phyloP scores from a whole-genome alignment of 2,329 filamentous ascomycete species.

The Colletotrichum spinosum region DNA sequence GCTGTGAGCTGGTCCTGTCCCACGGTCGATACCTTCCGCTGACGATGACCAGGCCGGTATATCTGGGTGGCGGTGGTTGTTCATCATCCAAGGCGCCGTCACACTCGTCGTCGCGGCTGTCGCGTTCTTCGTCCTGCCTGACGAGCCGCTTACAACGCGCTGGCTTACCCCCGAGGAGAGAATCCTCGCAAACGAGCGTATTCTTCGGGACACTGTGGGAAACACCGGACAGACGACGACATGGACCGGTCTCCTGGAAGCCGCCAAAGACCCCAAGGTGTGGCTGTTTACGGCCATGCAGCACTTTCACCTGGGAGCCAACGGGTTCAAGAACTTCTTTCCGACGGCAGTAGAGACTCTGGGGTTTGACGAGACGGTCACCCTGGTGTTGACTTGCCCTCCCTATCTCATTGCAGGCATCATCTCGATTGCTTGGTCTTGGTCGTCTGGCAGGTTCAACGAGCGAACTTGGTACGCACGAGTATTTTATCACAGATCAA shows the following conservation, averaged over 20 bases:
- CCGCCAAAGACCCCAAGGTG: constrained; percentile 54
- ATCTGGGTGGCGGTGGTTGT: constrained; percentile 83
- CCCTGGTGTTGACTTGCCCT: constrained; percentile 56
- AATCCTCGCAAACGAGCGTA: constrained; percentile 54
- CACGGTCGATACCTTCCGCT: too few species aligned
- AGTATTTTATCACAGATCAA: not conserved
- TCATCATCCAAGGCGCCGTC: constrained; percentile 76
- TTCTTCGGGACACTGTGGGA: constrained; percentile 45
- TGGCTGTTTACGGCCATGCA: constrained; percentile 61
- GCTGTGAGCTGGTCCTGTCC: constrained; percentile 38
- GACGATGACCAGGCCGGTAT: constrained; percentile 12
- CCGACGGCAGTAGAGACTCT: constrained; percentile 46
- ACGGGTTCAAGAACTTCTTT: constrained; percentile 47
- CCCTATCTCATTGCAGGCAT: constrained; percentile 55
- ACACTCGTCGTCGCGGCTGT: constrained; percentile 36
- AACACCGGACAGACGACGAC: constrained; percentile 41
- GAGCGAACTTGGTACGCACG: constrained; percentile 28
- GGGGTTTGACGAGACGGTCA: constrained; percentile 54
- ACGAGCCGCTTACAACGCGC: constrained; percentile 49
- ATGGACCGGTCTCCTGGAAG: constrained; percentile 55
- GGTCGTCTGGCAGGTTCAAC: constrained; percentile 28
- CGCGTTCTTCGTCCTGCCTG: constrained; percentile 38
- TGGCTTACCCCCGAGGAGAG: constrained; percentile 52
- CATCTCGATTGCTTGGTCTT: constrained; percentile 51
- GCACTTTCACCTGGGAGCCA: constrained; percentile 52